phyloP scores from a whole-genome alignment of 108 stramenopile genomes.

The Craspedostauros australis region DNA sequence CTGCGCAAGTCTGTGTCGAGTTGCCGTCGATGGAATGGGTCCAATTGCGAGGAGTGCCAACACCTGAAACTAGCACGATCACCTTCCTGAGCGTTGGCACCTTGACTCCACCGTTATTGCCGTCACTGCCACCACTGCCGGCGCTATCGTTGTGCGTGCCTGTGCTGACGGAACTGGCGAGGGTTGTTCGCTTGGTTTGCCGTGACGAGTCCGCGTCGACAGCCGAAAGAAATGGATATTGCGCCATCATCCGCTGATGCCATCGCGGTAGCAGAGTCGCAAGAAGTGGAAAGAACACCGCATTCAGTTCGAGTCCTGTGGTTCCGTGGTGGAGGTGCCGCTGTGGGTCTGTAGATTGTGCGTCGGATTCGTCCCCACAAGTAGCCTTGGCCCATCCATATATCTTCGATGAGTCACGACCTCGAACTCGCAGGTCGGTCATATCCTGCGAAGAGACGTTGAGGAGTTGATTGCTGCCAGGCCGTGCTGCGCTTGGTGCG shows the following conservation, averaged over 20 bases:
- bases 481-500: neutral
- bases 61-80: conserved; percentile 80
- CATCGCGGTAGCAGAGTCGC: conserved; percentile 78
- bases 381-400: neutral
- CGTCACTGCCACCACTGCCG: no score
- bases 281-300: conserved; percentile 88
- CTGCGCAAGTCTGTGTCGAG: conserved; percentile 76
- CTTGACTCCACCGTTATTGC: no score
- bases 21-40: conserved; percentile 76
- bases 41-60: conserved; percentile 88
- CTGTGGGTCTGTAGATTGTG: neutral
- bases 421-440: conserved; percentile 53
- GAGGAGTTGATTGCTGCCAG: conserved; percentile 2
- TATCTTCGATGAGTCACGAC: conserved; percentile 50
- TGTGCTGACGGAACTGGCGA: no score
- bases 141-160: no score
- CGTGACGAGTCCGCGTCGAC: conserved; percentile 31
- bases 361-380: conserved; percentile 4
- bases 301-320: conserved; percentile 40
- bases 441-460: conserved; percentile 31
- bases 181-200: conserved; percentile 9
- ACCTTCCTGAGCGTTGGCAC: conserved; percentile 65
- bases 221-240: conserved; percentile 47
- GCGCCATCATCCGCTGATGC: conserved; percentile 53
- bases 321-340: conserved; percentile 1